Conservation (phyloP, 2,329 filamentous ascomycete species). For the Aspergillus hortae region DNA sequence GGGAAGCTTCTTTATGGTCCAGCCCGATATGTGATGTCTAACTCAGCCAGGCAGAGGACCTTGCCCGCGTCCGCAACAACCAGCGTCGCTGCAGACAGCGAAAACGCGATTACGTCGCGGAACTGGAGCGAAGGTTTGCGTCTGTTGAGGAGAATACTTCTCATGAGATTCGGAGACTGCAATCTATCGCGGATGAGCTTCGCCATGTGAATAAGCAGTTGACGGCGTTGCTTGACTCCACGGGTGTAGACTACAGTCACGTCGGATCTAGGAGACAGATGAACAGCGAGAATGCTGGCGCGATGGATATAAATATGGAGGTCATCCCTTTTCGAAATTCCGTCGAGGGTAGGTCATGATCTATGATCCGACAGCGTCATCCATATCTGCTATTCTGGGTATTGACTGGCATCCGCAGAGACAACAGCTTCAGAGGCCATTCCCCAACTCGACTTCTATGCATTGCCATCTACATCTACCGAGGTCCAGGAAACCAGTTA, state of each 20-base stretch:
- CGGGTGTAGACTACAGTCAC: neutral
- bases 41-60: conserved; percentile 27
- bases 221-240: neutral
- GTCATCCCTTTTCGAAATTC: neutral
- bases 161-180: neutral
- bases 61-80: conserved; percentile 49
- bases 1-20: no score
- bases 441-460: neutral
- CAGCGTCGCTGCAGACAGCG: conserved; percentile 50
- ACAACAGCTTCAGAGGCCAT: neutral
- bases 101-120: conserved; percentile 38
- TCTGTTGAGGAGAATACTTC: neutral
- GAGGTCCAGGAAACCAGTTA: neutral
- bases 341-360: neutral
- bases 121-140: conserved; percentile 29
- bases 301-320: neutral
- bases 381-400: neutral
- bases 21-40: neutral
- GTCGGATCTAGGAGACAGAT: no score
- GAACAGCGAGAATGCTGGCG: neutral
- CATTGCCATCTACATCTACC: neutral
- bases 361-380: neutral
- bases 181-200: neutral
- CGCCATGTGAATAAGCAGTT: no score
- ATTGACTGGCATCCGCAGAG: neutral